A percentile compares a stretch with the other conserved stretches of the same genome.
Evolutionary conservation across 2,329 filamentous ascomycete genomes (phyloP).

Genomic region (Fusarium torulosum): DNA sequence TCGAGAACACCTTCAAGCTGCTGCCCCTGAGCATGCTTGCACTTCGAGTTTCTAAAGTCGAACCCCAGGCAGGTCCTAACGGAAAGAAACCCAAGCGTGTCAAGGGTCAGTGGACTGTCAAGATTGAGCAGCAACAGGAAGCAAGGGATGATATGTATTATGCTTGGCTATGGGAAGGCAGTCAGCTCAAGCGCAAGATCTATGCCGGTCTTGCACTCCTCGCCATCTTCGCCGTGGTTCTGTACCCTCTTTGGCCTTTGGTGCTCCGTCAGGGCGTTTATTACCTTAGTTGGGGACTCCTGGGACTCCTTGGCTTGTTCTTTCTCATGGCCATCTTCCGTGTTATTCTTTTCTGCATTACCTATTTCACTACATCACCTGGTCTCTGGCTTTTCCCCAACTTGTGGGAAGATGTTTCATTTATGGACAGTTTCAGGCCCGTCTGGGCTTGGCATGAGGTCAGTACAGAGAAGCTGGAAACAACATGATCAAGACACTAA

Average conservation of each 20-base stretch:
- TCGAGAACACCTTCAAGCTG: conserved; percentile 94
- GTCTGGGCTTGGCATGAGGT: conserved; percentile 99
- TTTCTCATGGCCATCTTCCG: conserved; percentile 98
- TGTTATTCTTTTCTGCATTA: conserved; percentile 92
- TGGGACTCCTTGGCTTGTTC: conserved; percentile 91
- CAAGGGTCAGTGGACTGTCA: conserved; percentile 96
- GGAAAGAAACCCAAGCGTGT: conserved; percentile 85
- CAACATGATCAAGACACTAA: conserved; percentile 34
- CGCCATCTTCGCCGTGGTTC: conserved; percentile 86
- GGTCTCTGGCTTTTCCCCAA: conserved; percentile 99
- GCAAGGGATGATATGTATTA: conserved; percentile 90
- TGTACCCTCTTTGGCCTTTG: conserved; percentile 97
- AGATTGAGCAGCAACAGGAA: conserved; percentile 96
- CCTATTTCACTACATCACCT: conserved; percentile 85
- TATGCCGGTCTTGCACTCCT: conserved; percentile 87
- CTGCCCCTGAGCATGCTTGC: conserved; percentile 95
- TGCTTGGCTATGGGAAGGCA: conserved; percentile 94
- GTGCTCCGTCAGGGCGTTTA: conserved; percentile 93
- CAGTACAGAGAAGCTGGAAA: conserved; percentile 49
- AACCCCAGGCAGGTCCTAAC: conserved; percentile 71
- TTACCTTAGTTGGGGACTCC: conserved; percentile 95
- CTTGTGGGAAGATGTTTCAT: conserved; percentile 97
- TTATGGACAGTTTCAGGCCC: conserved; percentile 96
- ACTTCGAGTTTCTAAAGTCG: conserved; percentile 84
- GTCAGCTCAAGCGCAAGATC: conserved; percentile 92